Evolutionary conservation across 2,329 filamentous ascomycete genomes (phyloP), one percentile per base, ranked within the genome.

Genomic region (Pestalotiopsis sp.): DNA sequence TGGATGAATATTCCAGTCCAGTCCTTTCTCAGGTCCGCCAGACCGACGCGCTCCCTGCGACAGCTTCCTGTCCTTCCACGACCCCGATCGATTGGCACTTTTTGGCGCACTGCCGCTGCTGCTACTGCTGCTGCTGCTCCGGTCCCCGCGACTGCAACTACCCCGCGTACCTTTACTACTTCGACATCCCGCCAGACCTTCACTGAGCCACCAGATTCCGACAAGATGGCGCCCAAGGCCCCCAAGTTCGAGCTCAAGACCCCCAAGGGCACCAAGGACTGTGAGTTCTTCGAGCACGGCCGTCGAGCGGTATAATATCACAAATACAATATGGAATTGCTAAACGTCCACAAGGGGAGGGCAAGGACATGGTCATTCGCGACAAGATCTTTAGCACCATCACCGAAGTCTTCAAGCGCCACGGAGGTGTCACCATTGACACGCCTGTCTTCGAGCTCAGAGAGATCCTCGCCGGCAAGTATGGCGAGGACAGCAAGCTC

Each of bases 211-310:
- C 39, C 60, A 20, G 66, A 70, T 13, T 36, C 70, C 70, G 63
- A 68, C 69, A 61, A 66, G 67, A 82, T 81, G 80, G 76, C 80
- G 66, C 77, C 81, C 49, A 84, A 85, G 73, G 75, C 72, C 61
- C 78, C 78, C 69, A 86, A 85, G 72, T 91, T 92, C 81, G 89
- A 90, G 81, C 87, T 97, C 79, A 97, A 97, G 86, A 93, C 92
- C 77, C 93, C 94, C 71, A 97, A 97, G 87, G 94, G 94, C 74
- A 97, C 94, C 73, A 93, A 93, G 79, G 94, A 97, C 80, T 97
- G 90, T 90, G 69, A 77, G 76, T 76, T 59, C 68, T 73, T 60
- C 41, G 17, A 9, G 17, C n/a, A 9, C 17, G 12, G 41, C 17
- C 41, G 41, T 4, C 41, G 12, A 13, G 41, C 41, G 13, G n/a